These are phyloP conservation scores for Chaetoceros muelleri DNA, from an alignment of 108 stramenopile genomes.

Conservation along the genomic window DNA sequence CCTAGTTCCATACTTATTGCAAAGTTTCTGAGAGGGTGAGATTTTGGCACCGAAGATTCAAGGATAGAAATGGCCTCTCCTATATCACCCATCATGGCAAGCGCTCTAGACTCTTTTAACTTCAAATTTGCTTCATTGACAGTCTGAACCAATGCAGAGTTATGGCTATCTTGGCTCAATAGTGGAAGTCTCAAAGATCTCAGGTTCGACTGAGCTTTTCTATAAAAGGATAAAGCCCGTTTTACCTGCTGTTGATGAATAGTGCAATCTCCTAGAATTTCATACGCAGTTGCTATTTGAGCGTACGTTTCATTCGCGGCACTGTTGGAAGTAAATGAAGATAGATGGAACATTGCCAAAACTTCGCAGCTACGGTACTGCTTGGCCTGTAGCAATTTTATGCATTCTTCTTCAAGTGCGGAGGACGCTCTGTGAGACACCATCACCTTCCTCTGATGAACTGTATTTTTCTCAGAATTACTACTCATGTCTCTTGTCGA, in stretches of 20 bases:
- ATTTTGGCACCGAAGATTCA: constrained; percentile 48
- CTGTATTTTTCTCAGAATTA: too few relatives aligned
- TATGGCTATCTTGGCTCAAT: background rate
- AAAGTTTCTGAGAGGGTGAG: constrained; percentile 26
- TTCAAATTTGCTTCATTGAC: constrained; percentile 29
- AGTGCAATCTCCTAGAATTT: constrained; percentile 67
- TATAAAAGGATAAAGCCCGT: constrained; percentile 55
- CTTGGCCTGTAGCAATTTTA: constrained; percentile 31
- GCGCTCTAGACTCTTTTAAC: constrained; percentile 67
- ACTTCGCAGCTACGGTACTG: constrained; percentile 67
- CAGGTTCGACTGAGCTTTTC: constrained; percentile 20
- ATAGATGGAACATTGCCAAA: constrained; percentile 50
- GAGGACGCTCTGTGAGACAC: too few relatives aligned
- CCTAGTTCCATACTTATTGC: constrained; percentile 63
- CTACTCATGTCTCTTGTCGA: too few relatives aligned
- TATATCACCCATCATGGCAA: constrained; percentile 45
- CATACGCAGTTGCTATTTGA: constrained; percentile 15
- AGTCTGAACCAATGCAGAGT: background rate
- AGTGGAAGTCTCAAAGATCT: too few relatives aligned
- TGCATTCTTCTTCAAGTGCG: constrained; percentile 47
- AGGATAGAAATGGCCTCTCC: constrained; percentile 64
- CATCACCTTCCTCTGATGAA: too few relatives aligned
- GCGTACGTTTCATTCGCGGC: too few relatives aligned
- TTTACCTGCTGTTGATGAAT: constrained; percentile 31
- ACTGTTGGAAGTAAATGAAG: constrained; percentile 17